Conservation (phyloP, 2,329 filamentous ascomycete genomes). For the Botrytis galanthina region DNA sequence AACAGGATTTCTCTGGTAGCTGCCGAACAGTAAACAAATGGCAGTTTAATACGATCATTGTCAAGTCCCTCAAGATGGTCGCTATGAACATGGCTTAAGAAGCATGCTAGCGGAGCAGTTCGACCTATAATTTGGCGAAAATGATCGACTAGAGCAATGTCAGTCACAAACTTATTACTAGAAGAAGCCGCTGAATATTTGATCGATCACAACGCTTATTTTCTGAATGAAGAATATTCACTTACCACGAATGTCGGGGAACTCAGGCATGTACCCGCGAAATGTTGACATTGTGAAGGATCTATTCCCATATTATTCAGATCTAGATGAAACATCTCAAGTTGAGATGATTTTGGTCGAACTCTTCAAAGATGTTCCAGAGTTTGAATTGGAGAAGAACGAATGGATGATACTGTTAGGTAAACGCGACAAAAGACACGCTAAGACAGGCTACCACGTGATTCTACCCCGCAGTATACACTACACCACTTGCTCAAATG, state of each 20-base stretch:
- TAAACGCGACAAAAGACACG: background rate
- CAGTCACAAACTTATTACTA: conserved; percentile 4
- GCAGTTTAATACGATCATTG: conserved; percentile 70
- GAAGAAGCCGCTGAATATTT: background rate
- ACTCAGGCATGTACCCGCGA: conserved; percentile 69
- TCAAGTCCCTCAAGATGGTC: conserved; percentile 72
- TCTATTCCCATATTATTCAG: background rate
- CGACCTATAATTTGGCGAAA: conserved; percentile 60
- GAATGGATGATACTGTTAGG: background rate
- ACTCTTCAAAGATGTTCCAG: background rate
- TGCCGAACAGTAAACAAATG: conserved; percentile 87
- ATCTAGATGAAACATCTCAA: background rate
- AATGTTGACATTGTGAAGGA: conserved; percentile 68
- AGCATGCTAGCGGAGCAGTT: conserved; percentile 72
- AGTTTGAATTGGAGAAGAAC: background rate
- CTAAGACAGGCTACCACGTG: conserved; percentile 7
- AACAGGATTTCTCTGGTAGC: conserved; percentile 80
- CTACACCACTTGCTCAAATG: background rate
- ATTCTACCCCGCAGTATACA: background rate
- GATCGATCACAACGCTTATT: background rate
- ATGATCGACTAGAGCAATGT: conserved; percentile 64
- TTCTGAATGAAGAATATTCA: background rate
- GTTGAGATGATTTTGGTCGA: background rate
- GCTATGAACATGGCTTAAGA: conserved; percentile 89
- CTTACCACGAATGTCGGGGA: conserved; percentile 71